Percentiles rank a stretch among this genome's conserved stretches.
These are phyloP conservation scores for Ustilago bromivora DNA, from an alignment of 1,284 basidiomycete species.

Conservation along the genomic window DNA sequence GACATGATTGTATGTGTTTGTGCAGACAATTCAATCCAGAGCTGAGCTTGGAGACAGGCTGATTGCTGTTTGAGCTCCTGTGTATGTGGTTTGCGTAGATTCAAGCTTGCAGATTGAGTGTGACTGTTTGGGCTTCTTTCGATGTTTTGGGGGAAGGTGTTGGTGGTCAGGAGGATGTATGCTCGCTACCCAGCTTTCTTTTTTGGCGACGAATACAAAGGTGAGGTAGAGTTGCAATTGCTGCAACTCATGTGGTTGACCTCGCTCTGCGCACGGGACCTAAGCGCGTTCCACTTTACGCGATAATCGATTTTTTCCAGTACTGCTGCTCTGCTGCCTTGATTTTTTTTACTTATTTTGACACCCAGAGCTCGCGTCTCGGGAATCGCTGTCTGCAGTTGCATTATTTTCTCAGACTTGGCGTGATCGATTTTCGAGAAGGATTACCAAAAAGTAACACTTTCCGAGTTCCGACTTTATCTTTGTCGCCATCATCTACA, in stretches of 20 bases:
- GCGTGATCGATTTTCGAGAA: conserved; percentile 6
- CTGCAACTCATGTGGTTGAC: conserved; percentile 3
- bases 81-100: conserved; percentile 24
- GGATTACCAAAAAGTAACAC: conserved; percentile 9
- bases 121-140: not conserved
- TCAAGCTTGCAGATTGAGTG: not conserved
- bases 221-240: conserved; percentile 3
- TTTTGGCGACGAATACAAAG: conserved; percentile 17
- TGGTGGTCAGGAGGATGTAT: conserved; percentile 28
- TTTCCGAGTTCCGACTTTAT: conserved; percentile 30
- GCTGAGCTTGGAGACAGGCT: not conserved
- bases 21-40: not conserved
- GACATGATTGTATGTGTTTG: conserved; percentile 22
- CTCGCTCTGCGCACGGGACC: conserved; percentile 11
- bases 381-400: conserved; percentile 14
- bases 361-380: conserved; percentile 1
- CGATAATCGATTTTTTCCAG: conserved; percentile 10
- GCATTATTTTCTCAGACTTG: not conserved
- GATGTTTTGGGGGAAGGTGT: not conserved
- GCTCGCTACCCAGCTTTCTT: conserved; percentile 15
- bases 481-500: conserved; percentile 10
- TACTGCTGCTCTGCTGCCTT: conserved; percentile 2
- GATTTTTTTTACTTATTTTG: not conserved
- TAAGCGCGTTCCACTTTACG: conserved; percentile 32
- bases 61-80: not conserved